Evolutionary conservation across 129 eudicot genomes (phyloP), one percentile per base, ranked within the genome.

Genomic region (Sambucus nigra): DNA sequence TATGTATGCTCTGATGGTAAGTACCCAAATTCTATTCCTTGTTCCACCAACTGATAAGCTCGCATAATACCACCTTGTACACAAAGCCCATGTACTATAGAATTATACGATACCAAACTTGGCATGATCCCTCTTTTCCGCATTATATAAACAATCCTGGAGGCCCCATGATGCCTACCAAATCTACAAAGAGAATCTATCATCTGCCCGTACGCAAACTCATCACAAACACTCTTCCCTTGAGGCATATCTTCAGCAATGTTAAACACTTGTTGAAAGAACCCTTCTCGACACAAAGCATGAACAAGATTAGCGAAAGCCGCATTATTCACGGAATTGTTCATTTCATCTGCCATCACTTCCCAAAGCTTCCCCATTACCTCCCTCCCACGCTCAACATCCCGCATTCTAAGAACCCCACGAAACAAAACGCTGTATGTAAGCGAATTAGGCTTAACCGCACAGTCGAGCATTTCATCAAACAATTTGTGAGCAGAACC

Each of bases 131-230:
- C 86, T 56, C 69, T 73, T 66, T 79, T 85, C 60, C 73, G 76
- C 98, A 85, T 91, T 39, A 92, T 72, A 69, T 92, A 82, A 33
- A 76, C 76, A 23, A 92, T 80, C 72, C 96, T 86, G 0, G 99
- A 74, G 4, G 99, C 99, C 31, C 87, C 96, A 56, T 86, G 83
- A 54, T 67, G 67, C 75, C 84, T 77, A 61, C 79, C 87, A 56
- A 45, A 75, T 61, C 59, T 65, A 70, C 96, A 86, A 13, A 92
- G 77, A 0, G 99, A 74, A 64, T 92, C 83, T 39, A 92, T 71
- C 91, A 92, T 80, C 46, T 86, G 67, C 25, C 75, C 87, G 46
- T 86, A 92, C 25, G 94, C 87, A 68, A 86, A 82, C 15, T 66
- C 87, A 53, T 72, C 63, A 22, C 59, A 44, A 5, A 92, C 71